phyloP scores from a whole-genome alignment of 1,139 yeast genomes.

The Hanseniaspora uvarum region DNA sequence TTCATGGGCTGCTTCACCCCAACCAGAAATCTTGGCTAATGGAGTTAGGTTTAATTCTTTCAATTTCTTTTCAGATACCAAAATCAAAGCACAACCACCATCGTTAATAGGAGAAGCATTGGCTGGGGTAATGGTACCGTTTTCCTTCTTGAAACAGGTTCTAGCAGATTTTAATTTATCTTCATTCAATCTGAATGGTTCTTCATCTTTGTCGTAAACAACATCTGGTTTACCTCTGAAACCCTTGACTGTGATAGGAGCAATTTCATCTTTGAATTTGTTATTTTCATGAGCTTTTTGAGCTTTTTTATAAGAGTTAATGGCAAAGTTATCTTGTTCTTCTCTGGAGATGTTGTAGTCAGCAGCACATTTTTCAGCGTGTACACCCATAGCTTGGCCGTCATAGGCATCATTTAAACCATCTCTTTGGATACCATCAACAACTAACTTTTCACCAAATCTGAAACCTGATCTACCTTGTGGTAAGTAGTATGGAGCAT shows the following conservation, averaged over 20 bases:
- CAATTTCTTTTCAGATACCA: conserved; percentile 73
- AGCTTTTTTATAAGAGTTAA: conserved; percentile 64
- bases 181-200: conserved; percentile 62
- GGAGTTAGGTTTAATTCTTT: conserved; percentile 80
- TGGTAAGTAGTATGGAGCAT: conserved; percentile 87
- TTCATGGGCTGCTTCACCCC: conserved; percentile 97
- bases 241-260: conserved; percentile 82
- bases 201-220: conserved; percentile 59
- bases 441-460: conserved; percentile 67
- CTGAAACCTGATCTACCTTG: conserved; percentile 77
- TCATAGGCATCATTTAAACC: conserved; percentile 88
- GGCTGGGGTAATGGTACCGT: conserved; percentile 92
- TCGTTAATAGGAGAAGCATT: conserved; percentile 93
- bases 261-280: conserved; percentile 68
- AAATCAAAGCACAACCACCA: conserved; percentile 90
- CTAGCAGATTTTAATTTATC: conserved; percentile 68
- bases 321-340: conserved; percentile 63
- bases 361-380: conserved; percentile 89
- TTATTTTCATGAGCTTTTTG: conserved; percentile 68
- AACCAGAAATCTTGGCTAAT: conserved; percentile 74
- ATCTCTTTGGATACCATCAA: conserved; percentile 85
- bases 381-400: conserved; percentile 82
- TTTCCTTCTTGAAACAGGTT: conserved; percentile 83
- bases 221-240: conserved; percentile 86
- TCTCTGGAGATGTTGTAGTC: conserved; percentile 57